These are phyloP conservation scores for Umbelopsis vinacea DNA, from an alignment of 192 early-diverging fungal species.

Conservation along the genomic window DNA sequence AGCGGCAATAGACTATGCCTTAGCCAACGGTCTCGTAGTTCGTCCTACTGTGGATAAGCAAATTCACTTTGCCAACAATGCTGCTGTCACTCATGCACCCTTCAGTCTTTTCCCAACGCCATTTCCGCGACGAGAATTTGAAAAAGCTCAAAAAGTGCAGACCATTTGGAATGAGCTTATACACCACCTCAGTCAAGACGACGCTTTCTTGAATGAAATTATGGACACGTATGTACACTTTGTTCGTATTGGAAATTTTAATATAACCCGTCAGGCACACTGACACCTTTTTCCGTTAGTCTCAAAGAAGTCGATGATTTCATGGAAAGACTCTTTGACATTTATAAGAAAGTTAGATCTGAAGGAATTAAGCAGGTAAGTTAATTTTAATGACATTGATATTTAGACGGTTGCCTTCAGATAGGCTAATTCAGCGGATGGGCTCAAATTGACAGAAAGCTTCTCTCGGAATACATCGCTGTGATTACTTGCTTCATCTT, in stretches of 20 bases:
- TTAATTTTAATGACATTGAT: neutral
- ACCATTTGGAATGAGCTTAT: slow-evolving; percentile 82
- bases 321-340: slow-evolving; percentile 69
- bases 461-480: slow-evolving; percentile 86
- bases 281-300: neutral
- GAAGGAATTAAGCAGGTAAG: slow-evolving; percentile 67
- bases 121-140: slow-evolving; percentile 75
- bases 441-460: slow-evolving; percentile 45
- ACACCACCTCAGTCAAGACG: slow-evolving; percentile 76
- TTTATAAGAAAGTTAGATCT: slow-evolving; percentile 69
- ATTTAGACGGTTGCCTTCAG: too few species aligned
- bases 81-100: slow-evolving; percentile 78
- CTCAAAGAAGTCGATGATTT: slow-evolving; percentile 79
- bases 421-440: neutral
- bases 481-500: slow-evolving; percentile 89
- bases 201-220: slow-evolving; percentile 71
- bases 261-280: neutral
- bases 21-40: slow-evolving; percentile 83
- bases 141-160: slow-evolving; percentile 76
- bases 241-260: too few species aligned
- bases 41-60: slow-evolving; percentile 56
- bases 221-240: slow-evolving; percentile 63
- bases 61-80: slow-evolving; percentile 25
- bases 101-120: slow-evolving; percentile 86
- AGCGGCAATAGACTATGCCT: slow-evolving; percentile 80